phyloP scores from a whole-genome alignment of 257 asterid genomes.

The Capsicum rhomboideum region DNA sequence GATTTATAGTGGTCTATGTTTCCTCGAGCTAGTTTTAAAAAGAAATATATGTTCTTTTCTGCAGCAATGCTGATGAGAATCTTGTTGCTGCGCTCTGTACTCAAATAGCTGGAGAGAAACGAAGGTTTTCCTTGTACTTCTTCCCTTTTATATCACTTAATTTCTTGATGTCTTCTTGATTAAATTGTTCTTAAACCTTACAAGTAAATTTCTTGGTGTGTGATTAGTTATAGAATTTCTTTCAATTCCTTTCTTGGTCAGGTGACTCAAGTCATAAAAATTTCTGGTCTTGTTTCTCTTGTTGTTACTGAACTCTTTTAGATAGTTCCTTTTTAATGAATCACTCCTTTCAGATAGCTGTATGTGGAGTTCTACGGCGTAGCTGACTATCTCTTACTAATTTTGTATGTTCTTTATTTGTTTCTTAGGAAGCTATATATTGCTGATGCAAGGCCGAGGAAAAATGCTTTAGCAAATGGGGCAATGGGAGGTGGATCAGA shows the following conservation, averaged over 20 bases:
- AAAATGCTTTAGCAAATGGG: constrained; percentile 98
- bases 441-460: constrained; percentile 99
- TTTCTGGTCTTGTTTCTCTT: background rate
- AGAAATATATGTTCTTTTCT: constrained; percentile 9
- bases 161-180: background rate
- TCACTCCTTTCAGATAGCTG: background rate
- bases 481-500: constrained; percentile 99
- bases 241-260: background rate
- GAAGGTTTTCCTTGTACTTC: constrained; percentile 38
- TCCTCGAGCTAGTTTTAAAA: background rate
- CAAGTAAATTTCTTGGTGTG: background rate
- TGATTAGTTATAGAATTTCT: background rate
- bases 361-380: background rate
- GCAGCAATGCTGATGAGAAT: constrained; percentile 90
- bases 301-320: background rate
- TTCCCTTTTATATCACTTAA: constrained; percentile 2
- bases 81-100: constrained; percentile 86
- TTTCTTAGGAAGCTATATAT: constrained; percentile 80
- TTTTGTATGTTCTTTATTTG: background rate
- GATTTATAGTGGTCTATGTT: background rate
- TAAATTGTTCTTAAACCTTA: background rate
- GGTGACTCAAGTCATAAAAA: background rate
- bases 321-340: background rate
- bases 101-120: constrained; percentile 61
- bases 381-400: background rate